These are phyloP conservation scores for Trypanosoma rangeli DNA, from an alignment of 208 protist species.

Conservation along the genomic window DNA sequence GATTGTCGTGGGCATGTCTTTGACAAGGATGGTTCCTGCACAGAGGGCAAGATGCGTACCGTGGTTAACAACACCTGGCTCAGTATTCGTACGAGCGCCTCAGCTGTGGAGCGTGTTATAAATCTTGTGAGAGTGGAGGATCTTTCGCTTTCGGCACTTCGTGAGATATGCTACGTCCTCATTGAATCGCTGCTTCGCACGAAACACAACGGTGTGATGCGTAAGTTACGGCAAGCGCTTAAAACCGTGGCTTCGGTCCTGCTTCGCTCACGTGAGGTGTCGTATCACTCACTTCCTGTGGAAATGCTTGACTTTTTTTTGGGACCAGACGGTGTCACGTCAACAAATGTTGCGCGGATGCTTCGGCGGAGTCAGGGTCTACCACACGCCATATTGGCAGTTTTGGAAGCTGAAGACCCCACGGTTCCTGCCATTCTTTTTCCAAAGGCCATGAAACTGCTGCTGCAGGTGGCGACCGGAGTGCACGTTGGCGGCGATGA, in stretches of 20 bases:
- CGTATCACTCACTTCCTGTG: constrained; percentile 54
- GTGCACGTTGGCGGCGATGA: not conserved
- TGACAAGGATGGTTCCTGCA: constrained; percentile 39
- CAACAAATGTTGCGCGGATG: constrained; percentile 68
- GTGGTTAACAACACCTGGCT: constrained; percentile 93
- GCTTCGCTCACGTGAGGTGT: constrained; percentile 54
- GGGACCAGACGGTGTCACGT: constrained; percentile 76
- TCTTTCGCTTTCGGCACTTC: constrained; percentile 43
- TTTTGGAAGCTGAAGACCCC: constrained; percentile 84
- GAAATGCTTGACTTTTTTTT: constrained; percentile 74
- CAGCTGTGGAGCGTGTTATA: constrained; percentile 44
- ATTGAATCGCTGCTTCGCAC: constrained; percentile 76
- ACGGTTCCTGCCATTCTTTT: constrained; percentile 69
- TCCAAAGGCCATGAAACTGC: constrained; percentile 54
- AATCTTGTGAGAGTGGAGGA: constrained; percentile 34
- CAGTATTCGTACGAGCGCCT: constrained; percentile 64
- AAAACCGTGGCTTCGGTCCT: constrained; percentile 47
- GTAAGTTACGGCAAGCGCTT: constrained; percentile 66
- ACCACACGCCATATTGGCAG: constrained; percentile 74
- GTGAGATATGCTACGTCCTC: constrained; percentile 50
- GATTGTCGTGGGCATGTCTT: constrained; percentile 90
- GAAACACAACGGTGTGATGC: constrained; percentile 93
- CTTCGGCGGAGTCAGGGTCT: constrained; percentile 90
- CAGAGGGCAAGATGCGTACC: constrained; percentile 60
- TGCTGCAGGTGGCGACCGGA: constrained; percentile 46